These are phyloP conservation scores for Xylariaceae sp. DNA, from an alignment of 2,329 filamentous ascomycete species.

Conservation along the genomic window DNA sequence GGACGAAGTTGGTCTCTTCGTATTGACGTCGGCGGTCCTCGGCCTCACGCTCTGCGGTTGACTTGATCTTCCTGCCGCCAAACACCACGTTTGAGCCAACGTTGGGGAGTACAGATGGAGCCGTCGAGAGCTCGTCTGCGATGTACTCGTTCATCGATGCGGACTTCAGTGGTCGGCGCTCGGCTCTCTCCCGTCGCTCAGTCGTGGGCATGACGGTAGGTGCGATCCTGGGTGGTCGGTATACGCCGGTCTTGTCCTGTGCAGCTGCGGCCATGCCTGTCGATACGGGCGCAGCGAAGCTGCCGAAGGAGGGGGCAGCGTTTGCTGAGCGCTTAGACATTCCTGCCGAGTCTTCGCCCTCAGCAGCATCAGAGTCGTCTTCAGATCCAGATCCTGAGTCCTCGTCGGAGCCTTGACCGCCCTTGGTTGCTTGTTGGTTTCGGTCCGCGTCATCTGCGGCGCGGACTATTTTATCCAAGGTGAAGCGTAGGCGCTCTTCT, in stretches of 20 bases:
- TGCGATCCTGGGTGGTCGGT: conserved; percentile 83
- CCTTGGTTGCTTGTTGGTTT: conserved; percentile 32
- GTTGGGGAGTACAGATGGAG: conserved; percentile 79
- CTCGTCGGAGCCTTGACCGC: conserved; percentile 33
- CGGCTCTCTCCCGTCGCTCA: conserved; percentile 57
- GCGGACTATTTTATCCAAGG: conserved; percentile 90
- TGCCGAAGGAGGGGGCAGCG: conserved; percentile 14
- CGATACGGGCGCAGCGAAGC: conserved; percentile 35
- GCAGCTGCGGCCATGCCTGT: conserved; percentile 32
- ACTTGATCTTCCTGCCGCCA: conserved; percentile 76
- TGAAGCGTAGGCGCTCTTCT: conserved; percentile 87
- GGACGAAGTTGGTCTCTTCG: conserved; percentile 88
- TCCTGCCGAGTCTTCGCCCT: conserved; percentile 29
- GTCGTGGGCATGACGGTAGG: conserved; percentile 77
- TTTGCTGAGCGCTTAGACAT: conserved; percentile 7
- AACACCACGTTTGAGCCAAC: conserved; percentile 85
- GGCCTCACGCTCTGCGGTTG: conserved; percentile 67
- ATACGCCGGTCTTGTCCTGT: conserved; percentile 63
- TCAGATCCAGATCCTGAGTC: conserved; percentile 36
- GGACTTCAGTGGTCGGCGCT: conserved; percentile 66
- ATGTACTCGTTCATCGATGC: conserved; percentile 91
- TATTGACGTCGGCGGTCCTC: conserved; percentile 80
- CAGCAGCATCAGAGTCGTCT: conserved; percentile 32
- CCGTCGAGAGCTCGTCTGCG: conserved; percentile 73
- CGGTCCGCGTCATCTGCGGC: conserved; percentile 73